Evolutionary conservation across 2,329 filamentous ascomycete genomes (phyloP), one percentile per base, ranked within the genome.

Genomic region (Chaetomium globosum): DNA sequence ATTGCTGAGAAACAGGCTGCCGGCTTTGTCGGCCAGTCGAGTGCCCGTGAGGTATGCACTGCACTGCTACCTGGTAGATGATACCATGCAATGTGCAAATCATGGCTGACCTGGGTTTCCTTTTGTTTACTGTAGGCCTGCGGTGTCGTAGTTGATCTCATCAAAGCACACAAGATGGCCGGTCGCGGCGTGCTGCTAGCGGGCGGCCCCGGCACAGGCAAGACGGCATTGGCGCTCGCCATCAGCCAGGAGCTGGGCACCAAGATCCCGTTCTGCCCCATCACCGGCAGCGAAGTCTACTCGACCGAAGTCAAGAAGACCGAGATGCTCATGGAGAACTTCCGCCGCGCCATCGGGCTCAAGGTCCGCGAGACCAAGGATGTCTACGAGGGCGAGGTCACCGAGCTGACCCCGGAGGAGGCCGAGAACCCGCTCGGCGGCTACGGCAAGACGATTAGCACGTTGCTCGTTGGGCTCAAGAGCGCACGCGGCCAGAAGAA

Each of bases 231-330:
- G 69, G 95, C 95, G 57, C 86, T 98, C 67, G 95, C 95, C 57
- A 92, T 99, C 72, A 96, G 92, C 78, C 95, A 98, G 80, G 95
- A 99, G 78, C 84, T 99, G 70, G 95, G 95, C 72, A 97, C 93
- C 58, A 98, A 97, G 82, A 96, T 99, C 64, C 95, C 95, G 7
- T 99, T 99, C 77, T 97, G 95, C 78, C 93, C 94, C 48, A 98
- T 99, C 75, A 95, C 97, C 61, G 95, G 93, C 73, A 97, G 93
- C 82, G 95, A 99, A 80, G 90, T 99, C 74, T 99, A 97, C 81
- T 97, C 92, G 72, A 90, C 94, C 54, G 95, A 99, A 80, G 93
- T 99, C 69, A 99, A 99, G 87, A 99, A 99, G 87, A 99, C 95
- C 58, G 95, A 99, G 79, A 90, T 96, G 71, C 82, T 99, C 76